phyloP scores from a whole-genome alignment of 495 filamentous ascomycete genomes.

The Friedmanniomyces simplex region DNA sequence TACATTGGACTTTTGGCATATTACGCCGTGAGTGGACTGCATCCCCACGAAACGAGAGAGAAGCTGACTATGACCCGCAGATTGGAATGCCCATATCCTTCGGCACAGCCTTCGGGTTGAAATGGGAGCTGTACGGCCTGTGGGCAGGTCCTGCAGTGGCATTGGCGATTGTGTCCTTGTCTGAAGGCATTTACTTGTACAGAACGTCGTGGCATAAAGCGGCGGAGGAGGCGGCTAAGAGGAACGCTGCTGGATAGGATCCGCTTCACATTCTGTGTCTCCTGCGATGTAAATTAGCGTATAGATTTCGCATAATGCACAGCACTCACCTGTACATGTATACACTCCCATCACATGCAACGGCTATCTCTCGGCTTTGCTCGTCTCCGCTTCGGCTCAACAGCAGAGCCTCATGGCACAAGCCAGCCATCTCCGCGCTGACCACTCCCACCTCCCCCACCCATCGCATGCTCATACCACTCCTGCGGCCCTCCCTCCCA shows the following conservation, averaged over 20 bases:
- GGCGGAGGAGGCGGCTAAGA: constrained; percentile 57
- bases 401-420: not conserved
- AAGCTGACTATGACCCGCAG: constrained; percentile 3
- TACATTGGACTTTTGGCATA: constrained; percentile 79
- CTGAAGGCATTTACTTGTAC: constrained; percentile 58
- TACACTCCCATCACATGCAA: not conserved
- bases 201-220: constrained; percentile 61
- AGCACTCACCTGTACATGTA: not conserved
- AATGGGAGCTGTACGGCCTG: constrained; percentile 64
- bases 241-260: constrained; percentile 40
- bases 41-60: not conserved
- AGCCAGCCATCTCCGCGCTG: too few species aligned
- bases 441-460: not conserved
- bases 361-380: not conserved
- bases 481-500: not conserved
- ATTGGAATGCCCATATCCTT: constrained; percentile 78
- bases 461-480: not conserved
- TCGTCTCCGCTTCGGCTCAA: not conserved
- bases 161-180: constrained; percentile 42
- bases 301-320: not conserved
- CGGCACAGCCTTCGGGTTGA: constrained; percentile 57
- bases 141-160: constrained; percentile 47
- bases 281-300: not conserved
- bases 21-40: constrained; percentile 44
- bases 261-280: not conserved